Conservation (phyloP, 306 rosid species). For the Pachyrhizus erosus region DNA sequence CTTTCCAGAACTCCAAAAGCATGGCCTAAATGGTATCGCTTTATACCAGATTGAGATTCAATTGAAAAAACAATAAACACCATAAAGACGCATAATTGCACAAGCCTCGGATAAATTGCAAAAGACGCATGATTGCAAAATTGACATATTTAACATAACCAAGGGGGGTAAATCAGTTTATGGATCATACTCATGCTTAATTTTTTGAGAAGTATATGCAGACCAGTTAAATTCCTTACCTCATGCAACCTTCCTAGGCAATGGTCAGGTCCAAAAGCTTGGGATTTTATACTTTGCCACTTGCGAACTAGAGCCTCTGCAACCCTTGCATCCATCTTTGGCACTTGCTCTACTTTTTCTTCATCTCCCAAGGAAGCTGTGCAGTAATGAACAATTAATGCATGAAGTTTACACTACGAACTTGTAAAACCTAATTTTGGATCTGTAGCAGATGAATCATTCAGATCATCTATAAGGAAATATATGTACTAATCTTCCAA, state of each 20-base stretch:
- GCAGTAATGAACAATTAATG: conserved; percentile 24
- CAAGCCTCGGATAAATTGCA: background rate
- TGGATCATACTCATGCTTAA: background rate
- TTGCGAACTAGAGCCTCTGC: conserved; percentile 89
- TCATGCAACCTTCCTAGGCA: conserved; percentile 64
- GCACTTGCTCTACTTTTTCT: conserved; percentile 59
- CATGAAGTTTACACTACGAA: conserved; percentile 26
- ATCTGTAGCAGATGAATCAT: background rate
- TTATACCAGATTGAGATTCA: background rate
- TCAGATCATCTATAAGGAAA: conserved; percentile 13
- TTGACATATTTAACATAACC: conserved; percentile 28
- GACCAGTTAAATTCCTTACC: conserved; percentile 51
- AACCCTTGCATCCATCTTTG: conserved; percentile 86
- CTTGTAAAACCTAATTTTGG: conserved; percentile 31
- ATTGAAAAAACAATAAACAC: background rate
- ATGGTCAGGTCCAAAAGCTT: conserved; percentile 92
- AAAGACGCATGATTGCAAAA: background rate
- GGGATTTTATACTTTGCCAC: conserved; percentile 89
- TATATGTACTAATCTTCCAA: conserved; percentile 6
- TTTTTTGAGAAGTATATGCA: background rate
- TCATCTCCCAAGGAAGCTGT: conserved; percentile 59
- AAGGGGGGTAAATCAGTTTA: conserved; percentile 3
- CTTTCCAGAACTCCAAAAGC: conserved; percentile 4
- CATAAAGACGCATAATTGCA: conserved; percentile 19
- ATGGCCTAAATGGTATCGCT: conserved; percentile 3